A percentile compares a stretch with the other conserved stretches of the same genome.
Evolutionary conservation across 2,329 filamentous ascomycete genomes (phyloP).

Genomic region (Zymoseptoria crescenta): DNA sequence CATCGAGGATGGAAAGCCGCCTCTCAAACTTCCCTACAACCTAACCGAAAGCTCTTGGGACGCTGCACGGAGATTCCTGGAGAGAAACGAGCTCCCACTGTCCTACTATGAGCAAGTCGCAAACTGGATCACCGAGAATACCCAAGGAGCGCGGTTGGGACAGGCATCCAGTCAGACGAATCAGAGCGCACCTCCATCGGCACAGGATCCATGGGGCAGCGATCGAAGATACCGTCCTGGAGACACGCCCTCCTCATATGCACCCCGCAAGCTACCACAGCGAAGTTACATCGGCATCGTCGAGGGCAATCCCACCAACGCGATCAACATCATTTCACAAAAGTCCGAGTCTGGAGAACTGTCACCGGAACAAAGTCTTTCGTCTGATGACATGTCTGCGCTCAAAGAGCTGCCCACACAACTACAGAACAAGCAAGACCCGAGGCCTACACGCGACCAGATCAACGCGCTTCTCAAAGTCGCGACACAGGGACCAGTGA

Average conservation of each 20-base stretch:
- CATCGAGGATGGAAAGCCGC: constrained; percentile 87
- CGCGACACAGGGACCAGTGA: constrained; percentile 69
- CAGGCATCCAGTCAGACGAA: constrained; percentile 32
- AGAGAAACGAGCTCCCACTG: constrained; percentile 79
- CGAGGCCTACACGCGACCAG: constrained; percentile 29
- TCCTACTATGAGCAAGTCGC: constrained; percentile 86
- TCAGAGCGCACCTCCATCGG: constrained; percentile 37
- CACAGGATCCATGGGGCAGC: constrained; percentile 67
- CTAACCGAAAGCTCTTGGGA: constrained; percentile 88
- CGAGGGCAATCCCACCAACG: constrained; percentile 29
- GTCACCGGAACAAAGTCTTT: constrained; percentile 53
- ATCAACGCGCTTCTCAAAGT: constrained; percentile 57
- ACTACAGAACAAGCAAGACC: constrained; percentile 50
- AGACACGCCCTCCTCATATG: constrained; percentile 41
- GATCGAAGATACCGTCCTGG: constrained; percentile 73
- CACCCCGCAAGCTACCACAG: constrained; percentile 25
- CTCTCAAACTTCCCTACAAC: constrained; percentile 90
- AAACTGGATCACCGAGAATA: constrained; percentile 86
- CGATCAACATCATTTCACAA: constrained; percentile 56
- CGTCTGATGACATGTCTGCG: constrained; percentile 59
- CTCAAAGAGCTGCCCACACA: constrained; percentile 55
- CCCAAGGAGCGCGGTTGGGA: constrained; percentile 76
- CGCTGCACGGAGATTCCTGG: constrained; percentile 81
- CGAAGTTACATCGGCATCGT: constrained; percentile 23
- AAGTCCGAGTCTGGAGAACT: constrained; percentile 45